Percentiles rank a stretch among this genome's conserved stretches.
phyloP scores from a whole-genome alignment of 306 rosid species.

The Cucumis sativus region DNA sequence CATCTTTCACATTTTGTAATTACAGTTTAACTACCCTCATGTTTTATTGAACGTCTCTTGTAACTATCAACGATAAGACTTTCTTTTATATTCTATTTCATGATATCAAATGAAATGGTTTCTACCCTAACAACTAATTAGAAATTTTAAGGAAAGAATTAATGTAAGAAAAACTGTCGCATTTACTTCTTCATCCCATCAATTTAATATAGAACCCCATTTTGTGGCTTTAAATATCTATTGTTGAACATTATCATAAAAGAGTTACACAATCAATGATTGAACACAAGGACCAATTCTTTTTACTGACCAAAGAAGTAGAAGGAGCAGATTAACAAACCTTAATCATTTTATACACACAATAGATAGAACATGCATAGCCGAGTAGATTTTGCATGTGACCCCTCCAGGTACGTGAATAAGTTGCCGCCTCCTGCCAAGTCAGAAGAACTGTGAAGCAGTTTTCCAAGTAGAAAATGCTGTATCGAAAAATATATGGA shows the following conservation, averaged over 20 bases:
- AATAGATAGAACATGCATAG: conserved; percentile 90
- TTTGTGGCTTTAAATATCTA: not conserved
- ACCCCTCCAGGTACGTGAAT: conserved; percentile 97
- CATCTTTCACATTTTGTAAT: not conserved
- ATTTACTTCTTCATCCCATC: not conserved
- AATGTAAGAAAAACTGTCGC: not conserved
- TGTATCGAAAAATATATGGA: not conserved
- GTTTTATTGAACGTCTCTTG: not conserved
- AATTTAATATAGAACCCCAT: not conserved
- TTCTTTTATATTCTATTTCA: not conserved
- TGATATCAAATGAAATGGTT: not conserved
- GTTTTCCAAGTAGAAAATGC: not conserved
- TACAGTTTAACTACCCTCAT: not conserved
- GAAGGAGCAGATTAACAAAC: conserved; percentile 20
- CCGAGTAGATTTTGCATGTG: conserved; percentile 97
- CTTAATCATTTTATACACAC: conserved; percentile 98
- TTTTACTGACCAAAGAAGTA: not conserved
- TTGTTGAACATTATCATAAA: not conserved
- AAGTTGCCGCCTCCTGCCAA: conserved; percentile 93
- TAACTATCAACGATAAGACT: not conserved
- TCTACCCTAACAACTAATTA: not conserved
- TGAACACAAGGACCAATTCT: not conserved
- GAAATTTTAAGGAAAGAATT: not conserved
- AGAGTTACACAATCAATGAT: not conserved
- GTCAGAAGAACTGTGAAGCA: conserved; percentile 12